phyloP scores from a whole-genome alignment of 441 rosid species.

The Gossypium davidsonii region DNA sequence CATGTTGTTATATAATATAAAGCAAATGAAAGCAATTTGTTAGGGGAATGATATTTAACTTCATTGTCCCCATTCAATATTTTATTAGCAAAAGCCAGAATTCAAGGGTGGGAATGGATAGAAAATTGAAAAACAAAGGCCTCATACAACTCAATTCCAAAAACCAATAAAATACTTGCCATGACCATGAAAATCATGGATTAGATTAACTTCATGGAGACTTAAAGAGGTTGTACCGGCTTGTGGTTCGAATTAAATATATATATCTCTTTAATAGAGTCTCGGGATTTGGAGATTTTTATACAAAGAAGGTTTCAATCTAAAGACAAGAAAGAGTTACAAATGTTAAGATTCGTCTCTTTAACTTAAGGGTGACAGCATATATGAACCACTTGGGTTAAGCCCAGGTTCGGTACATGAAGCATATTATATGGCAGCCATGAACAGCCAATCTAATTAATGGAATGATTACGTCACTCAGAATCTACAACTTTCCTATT shows the following conservation, averaged over 20 bases:
- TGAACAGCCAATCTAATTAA: conserved; percentile 7
- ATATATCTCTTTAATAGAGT: not conserved
- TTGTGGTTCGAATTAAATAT: not conserved
- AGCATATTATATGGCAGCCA: not conserved
- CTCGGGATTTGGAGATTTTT: not conserved
- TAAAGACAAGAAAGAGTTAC: not conserved
- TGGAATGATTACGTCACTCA: conserved; percentile 13
- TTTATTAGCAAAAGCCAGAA: conserved; percentile 37
- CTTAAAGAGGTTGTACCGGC: not conserved
- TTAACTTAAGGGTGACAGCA: not conserved
- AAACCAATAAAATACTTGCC: conserved; percentile 4
- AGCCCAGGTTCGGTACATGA: not conserved
- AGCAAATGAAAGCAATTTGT: conserved; percentile 18
- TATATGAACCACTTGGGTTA: not conserved
- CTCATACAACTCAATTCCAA: not conserved
- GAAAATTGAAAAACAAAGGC: conserved; percentile 17
- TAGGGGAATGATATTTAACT: conserved; percentile 17
- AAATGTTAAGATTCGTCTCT: not conserved
- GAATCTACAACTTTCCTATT: conserved; percentile 22
- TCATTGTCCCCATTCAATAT: conserved; percentile 14
- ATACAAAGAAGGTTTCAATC: not conserved
- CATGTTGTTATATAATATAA: conserved; percentile 16
- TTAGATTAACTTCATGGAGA: not conserved
- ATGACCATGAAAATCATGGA: conserved; percentile 5
- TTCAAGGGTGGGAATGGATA: conserved; percentile 24